Evolutionary conservation across 2,329 filamentous ascomycete genomes (phyloP).

Genomic region (Colletotrichum chrysophilum): DNA sequence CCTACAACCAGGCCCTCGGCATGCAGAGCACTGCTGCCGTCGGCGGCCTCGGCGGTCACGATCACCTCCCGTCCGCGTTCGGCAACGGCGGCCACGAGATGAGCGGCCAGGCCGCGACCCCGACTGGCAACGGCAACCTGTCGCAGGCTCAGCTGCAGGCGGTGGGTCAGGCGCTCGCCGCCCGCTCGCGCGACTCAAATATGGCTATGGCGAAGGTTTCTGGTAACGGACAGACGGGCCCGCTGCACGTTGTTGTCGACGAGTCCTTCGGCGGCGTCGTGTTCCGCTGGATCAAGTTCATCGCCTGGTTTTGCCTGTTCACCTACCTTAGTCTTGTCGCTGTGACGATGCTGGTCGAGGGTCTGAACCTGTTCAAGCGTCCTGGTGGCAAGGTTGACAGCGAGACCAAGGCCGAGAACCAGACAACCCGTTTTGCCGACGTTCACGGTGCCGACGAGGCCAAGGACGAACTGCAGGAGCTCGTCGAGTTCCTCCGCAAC

Average conservation of each 20-base stretch:
- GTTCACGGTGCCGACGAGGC: conserved; percentile 98
- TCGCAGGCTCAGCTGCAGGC: conserved; percentile 73
- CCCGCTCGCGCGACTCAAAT: conserved; percentile 71
- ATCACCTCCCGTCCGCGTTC: conserved; percentile 12
- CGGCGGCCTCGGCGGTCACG: conserved; percentile 10
- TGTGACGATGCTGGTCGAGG: conserved; percentile 83
- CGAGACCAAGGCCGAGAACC: conserved; percentile 90
- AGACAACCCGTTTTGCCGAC: conserved; percentile 89
- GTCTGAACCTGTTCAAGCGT: conserved; percentile 79
- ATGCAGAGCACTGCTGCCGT: conserved; percentile 34
- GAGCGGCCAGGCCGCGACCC: conserved; percentile 19
- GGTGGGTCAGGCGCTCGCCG: conserved; percentile 81
- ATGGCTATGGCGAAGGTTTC: conserved; percentile 57
- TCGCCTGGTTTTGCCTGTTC: conserved; percentile 78
- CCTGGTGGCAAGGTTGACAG: conserved; percentile 75
- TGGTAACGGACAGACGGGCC: conserved; percentile 74
- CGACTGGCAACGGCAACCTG: conserved; percentile 44
- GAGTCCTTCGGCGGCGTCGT: conserved; percentile 80
- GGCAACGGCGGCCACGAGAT: conserved; percentile 30
- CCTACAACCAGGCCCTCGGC: conserved; percentile 77
- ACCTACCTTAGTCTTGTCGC: conserved; percentile 81
- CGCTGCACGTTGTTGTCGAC: conserved; percentile 95
- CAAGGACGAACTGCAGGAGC: conserved; percentile 95
- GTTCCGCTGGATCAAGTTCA: conserved; percentile 92
- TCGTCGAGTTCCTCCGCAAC: conserved; percentile 94